A percentile compares a stretch with the other conserved stretches of the same genome.
Evolutionary conservation across 257 asterid species (phyloP).

Genomic region (Schizonepeta tenuifolia): DNA sequence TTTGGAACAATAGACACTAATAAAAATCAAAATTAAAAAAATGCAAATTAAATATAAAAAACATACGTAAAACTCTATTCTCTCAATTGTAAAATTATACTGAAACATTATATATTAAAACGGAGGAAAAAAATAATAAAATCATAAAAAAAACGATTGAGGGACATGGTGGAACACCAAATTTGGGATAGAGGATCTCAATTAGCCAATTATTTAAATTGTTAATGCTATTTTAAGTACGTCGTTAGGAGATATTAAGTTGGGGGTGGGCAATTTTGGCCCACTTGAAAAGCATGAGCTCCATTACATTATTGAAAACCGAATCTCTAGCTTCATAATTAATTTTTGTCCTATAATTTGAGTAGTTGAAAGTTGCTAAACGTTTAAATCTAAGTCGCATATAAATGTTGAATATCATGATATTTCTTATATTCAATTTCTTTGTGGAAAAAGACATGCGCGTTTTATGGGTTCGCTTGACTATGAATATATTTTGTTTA

Average conservation of each 20-base stretch:
- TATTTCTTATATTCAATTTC: neutral
- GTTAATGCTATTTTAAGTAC: no score
- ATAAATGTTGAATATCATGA: neutral
- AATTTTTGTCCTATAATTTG: neutral
- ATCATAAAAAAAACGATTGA: no score
- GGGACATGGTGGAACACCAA: no score
- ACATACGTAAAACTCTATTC: no score
- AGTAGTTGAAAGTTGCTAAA: slow-evolving; percentile 7
- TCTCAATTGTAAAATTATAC: no score
- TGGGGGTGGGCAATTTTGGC: neutral
- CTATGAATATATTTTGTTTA: neutral
- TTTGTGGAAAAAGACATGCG: slow-evolving; percentile 20
- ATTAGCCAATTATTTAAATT: no score
- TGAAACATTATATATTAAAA: no score
- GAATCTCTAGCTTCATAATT: neutral
- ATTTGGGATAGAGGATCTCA: no score
- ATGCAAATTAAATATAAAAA: no score
- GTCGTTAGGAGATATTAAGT: neutral
- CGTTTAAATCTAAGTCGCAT: neutral
- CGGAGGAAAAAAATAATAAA: no score
- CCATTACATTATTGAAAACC: neutral
- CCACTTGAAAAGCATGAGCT: neutral
- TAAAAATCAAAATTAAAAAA: no score
- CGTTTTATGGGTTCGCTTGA: slow-evolving; percentile 14
- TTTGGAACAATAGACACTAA: no score